Evolutionary conservation across 2,329 filamentous ascomycete genomes (phyloP).

Genomic region (Fusarium sp.): DNA sequence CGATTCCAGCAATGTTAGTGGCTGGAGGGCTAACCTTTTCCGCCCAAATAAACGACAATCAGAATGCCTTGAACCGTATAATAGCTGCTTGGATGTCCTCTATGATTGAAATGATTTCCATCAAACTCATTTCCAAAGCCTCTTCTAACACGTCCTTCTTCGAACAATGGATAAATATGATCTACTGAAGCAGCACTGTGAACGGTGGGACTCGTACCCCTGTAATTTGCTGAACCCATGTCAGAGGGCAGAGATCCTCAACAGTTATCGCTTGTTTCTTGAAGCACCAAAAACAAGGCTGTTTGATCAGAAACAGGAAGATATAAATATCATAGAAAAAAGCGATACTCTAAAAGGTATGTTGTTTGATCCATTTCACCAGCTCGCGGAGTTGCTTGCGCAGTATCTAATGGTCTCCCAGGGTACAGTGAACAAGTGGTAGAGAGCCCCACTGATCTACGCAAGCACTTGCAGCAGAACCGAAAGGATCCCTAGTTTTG

Average conservation of each 20-base stretch:
- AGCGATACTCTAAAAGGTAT: background rate
- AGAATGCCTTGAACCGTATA: background rate
- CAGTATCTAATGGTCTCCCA: background rate
- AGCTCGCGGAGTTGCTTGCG: background rate
- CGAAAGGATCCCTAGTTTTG: conserved; percentile 12
- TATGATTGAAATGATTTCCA: background rate
- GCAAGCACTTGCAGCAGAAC: background rate
- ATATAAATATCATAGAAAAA: background rate
- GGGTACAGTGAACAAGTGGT: background rate
- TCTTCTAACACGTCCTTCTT: background rate
- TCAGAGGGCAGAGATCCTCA: background rate
- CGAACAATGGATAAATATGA: background rate
- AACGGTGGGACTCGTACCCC: background rate
- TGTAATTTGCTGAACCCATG: background rate
- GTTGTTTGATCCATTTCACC: background rate
- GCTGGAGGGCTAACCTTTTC: background rate
- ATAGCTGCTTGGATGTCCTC: background rate
- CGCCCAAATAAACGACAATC: background rate
- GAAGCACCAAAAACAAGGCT: background rate
- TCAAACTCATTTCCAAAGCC: background rate
- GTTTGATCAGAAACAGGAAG: background rate
- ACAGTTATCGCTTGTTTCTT: background rate
- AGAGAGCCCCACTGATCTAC: background rate
- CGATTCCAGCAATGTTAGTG: background rate
- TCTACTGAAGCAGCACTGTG: background rate